Evolutionary conservation across 2,329 filamentous ascomycete species (phyloP).

Genomic region (Zasmidium cellare): DNA sequence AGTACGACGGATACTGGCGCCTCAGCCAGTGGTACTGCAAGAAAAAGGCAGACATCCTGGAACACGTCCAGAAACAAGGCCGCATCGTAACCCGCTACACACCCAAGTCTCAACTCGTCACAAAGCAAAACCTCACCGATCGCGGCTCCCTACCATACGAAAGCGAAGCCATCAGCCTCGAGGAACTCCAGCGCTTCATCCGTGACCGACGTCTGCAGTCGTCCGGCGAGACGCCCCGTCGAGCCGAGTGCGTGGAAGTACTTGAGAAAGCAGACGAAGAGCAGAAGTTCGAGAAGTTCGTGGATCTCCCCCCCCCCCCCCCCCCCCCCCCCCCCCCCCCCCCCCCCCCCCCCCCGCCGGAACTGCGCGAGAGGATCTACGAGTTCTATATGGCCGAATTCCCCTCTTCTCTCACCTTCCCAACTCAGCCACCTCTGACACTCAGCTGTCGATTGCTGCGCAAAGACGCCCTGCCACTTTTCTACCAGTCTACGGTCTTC

Average conservation of each 20-base stretch:
- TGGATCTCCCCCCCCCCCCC: constrained; percentile 9
- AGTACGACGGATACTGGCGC: too few relatives aligned
- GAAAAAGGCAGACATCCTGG: too few relatives aligned
- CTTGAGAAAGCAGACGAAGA: neutral
- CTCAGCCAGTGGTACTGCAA: too few relatives aligned
- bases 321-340: too few relatives aligned
- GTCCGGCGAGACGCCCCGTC: too few relatives aligned
- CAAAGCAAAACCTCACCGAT: neutral
- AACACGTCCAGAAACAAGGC: neutral
- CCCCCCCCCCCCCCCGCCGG: too few relatives aligned
- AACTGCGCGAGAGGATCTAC: constrained; percentile 10
- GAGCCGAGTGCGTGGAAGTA: neutral
- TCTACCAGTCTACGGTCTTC: constrained; percentile 1
- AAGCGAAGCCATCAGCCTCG: neutral
- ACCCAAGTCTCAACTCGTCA: neutral
- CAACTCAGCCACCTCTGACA: constrained; percentile 11
- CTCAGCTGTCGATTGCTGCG: constrained; percentile 5
- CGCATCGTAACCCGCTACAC: neutral
- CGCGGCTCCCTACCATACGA: neutral
- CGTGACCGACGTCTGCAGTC: neutral
- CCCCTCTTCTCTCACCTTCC: neutral
- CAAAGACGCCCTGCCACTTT: constrained; percentile 3
- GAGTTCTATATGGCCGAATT: constrained; percentile 2
- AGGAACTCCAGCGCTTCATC: neutral
- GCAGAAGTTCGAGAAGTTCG: neutral